Base-by-base conservation (phyloP, 441 rosid genomes). In the Pelargonium myrrhifolium region DNA sequence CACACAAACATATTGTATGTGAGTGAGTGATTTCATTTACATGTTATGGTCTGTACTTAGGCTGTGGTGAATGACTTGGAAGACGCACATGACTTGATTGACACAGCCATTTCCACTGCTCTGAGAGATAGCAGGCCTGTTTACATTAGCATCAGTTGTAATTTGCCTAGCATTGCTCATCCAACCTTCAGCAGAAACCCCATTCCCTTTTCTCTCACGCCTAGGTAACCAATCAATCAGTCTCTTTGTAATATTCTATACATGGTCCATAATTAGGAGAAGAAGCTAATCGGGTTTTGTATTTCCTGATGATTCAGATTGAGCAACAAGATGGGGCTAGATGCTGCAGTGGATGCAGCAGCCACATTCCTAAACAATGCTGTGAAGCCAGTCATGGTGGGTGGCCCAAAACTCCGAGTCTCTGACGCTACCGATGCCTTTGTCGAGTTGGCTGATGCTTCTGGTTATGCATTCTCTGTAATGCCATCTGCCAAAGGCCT, bases 401-500 rank as follows among this genome's bases (percentile, higher is more conserved):
- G 84, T 15, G 97, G 98, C 24, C 90, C 97, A 0, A 90, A 92
- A 75, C 73, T 92, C 73, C 74, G 92, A 17, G 87, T 83, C 35
- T 85, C 98, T 0, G 72, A 85, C 60, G 98, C 93, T 3, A 20
- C 71, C 0, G 80, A 74, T 7, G 85, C 92, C 10, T 90, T 92
- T 35, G 81, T 82, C 63, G 92, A 87, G 79, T 75, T 89, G 40
- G 97, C 89, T 15, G 92, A 92, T 82, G 87, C 93, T 45, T 62
- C 79, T 65, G 98, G 98, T 12, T 90, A 84, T 24, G 85, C 93
- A 1, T 20, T 87, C 5, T 85, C 88, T 0, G 86, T 82, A 67
- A 86, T 92, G 96, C 98, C 98, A 2, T 82, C 96, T 0, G 96
- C 87, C 4, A 89, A 92, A 68, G 96, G 98, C 55, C 82, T 89